Conservation (phyloP, 306 rosid genomes). For the Cucurbita argyrosperma region DNA sequence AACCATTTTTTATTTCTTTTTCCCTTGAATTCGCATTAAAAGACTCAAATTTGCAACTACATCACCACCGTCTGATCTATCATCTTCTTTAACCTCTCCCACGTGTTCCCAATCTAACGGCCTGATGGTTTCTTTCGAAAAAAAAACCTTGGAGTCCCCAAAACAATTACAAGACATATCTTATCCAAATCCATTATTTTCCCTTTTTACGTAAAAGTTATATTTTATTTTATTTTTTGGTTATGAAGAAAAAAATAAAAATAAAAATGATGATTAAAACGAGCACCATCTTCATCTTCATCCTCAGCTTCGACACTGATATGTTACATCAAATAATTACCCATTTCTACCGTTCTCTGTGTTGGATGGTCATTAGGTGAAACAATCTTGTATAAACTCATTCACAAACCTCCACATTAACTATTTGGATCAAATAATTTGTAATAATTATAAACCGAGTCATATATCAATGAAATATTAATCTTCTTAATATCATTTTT, state of each 20-base stretch:
- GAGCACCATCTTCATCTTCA: constrained; percentile 23
- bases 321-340: too few species aligned
- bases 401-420: too few species aligned
- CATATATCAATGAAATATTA: too few species aligned
- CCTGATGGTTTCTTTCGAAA: neutral
- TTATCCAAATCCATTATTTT: neutral
- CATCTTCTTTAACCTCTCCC: neutral
- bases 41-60: neutral
- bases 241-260: neutral
- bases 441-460: too few species aligned
- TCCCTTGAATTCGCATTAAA: neutral
- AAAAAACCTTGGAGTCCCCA: neutral
- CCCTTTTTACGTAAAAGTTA: neutral
- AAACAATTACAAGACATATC: neutral
- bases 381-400: too few species aligned
- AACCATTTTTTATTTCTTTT: neutral
- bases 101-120: neutral
- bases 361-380: neutral
- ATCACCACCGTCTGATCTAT: neutral
- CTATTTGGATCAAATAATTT: too few species aligned
- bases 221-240: neutral
- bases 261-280: constrained; percentile 14
- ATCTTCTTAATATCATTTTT: too few species aligned
- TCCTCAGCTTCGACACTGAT: too few species aligned
- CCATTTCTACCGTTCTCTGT: too few species aligned